Conservation (phyloP, 139 green algal species). For the Chlorokybus atmophyticus region DNA sequence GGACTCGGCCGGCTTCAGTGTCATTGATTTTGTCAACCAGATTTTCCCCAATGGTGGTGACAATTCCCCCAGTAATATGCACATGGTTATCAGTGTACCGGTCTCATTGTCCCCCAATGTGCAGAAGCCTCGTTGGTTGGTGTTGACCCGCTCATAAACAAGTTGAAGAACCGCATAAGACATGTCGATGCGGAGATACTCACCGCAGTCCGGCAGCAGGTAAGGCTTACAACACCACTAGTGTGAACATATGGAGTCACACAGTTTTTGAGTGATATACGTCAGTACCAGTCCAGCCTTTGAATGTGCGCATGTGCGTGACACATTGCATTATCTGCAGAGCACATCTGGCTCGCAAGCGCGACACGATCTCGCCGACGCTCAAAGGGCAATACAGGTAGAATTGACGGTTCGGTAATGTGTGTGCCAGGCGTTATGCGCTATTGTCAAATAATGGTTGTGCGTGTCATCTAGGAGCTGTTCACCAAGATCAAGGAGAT, state of each 20-base stretch:
- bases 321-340: slow-evolving; percentile 29
- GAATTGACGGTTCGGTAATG: background rate
- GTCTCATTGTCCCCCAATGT: background rate
- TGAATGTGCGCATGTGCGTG: background rate
- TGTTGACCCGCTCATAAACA: slow-evolving; percentile 61
- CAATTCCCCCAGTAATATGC: background rate
- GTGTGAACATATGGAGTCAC: background rate
- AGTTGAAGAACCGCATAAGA: slow-evolving; percentile 61
- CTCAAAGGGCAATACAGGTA: slow-evolving; percentile 29
- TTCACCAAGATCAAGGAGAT: slow-evolving; percentile 69
- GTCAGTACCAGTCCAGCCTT: background rate
- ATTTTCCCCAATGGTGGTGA: slow-evolving; percentile 21
- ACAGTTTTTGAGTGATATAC: background rate
- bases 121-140: slow-evolving; percentile 51
- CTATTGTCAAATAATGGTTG: slow-evolving; percentile 5
- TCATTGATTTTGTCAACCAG: slow-evolving; percentile 30
- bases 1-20: slow-evolving; percentile 16
- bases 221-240: background rate
- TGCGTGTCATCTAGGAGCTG: slow-evolving; percentile 54
- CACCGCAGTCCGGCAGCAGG: slow-evolving; percentile 52
- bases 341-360: slow-evolving; percentile 51
- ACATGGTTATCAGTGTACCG: background rate
- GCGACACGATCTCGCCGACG: slow-evolving; percentile 27
- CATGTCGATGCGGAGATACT: slow-evolving; percentile 83
- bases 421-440: background rate